Evolutionary conservation across 2,329 filamentous ascomycete genomes (phyloP).

Genomic region (Fusarium armeniacum): DNA sequence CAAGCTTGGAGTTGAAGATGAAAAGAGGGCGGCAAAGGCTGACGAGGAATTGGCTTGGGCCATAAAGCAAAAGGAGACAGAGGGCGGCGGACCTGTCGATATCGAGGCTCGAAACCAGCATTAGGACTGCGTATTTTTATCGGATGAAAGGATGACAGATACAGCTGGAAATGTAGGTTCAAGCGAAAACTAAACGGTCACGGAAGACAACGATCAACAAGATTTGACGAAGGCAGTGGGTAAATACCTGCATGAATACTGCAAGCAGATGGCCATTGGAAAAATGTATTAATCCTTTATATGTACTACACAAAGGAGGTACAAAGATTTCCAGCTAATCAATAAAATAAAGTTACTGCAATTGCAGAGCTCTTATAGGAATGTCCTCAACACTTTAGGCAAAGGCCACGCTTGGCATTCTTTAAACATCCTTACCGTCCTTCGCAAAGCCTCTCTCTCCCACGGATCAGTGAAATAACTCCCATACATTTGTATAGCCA

Average conservation of each 20-base stretch:
- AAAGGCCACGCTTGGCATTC: constrained; percentile 42
- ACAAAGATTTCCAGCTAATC: no score
- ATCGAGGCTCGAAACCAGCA: neutral
- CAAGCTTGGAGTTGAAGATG: constrained; percentile 31
- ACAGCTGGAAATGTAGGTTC: neutral
- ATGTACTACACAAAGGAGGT: no score
- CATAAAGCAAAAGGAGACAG: constrained; percentile 27
- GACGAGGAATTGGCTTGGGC: constrained; percentile 41
- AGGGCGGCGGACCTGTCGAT: neutral
- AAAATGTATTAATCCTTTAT: no score
- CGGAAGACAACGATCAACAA: no score
- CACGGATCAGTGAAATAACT: constrained; percentile 44
- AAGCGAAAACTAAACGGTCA: no score
- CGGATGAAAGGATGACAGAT: no score
- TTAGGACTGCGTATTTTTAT: neutral
- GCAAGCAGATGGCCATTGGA: no score
- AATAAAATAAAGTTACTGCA: no score
- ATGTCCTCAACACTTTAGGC: constrained; percentile 19
- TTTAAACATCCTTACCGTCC: constrained; percentile 38
- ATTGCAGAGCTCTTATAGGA: neutral
- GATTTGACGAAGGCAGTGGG: no score
- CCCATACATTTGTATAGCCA: constrained; percentile 39
- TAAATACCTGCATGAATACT: accelerated
- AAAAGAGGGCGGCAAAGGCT: constrained; percentile 29
- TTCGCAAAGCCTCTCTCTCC: constrained; percentile 40